phyloP scores from a whole-genome alignment of 225 moss, liverwort and hornwort genomes.

The Rhytidiadelphus loreus region DNA sequence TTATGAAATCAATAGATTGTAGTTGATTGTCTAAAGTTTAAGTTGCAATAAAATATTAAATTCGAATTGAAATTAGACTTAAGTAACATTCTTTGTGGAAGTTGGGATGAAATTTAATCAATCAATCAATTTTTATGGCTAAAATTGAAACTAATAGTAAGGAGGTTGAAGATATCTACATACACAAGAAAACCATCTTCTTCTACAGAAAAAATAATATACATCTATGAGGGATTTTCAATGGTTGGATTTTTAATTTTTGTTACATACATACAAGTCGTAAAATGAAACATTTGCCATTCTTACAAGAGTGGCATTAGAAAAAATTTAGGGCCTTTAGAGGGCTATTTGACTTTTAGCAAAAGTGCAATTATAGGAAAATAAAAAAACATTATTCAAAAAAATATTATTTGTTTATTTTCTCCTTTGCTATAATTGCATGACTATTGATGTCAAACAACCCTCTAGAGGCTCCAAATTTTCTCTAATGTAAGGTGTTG shows the following conservation, averaged over 20 bases:
- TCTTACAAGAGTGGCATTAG: not conserved
- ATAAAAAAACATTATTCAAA: too few species aligned
- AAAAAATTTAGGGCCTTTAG: too few species aligned
- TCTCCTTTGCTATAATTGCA: too few species aligned
- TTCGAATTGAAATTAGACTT: not conserved
- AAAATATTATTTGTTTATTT: too few species aligned
- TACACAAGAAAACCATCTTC: fast-evolving
- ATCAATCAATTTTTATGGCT: not conserved
- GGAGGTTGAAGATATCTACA: not conserved
- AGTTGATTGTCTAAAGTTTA: not conserved
- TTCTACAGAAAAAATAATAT: too few species aligned
- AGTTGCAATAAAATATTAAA: not conserved
- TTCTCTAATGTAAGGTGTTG: not conserved
- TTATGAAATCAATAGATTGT: not conserved
- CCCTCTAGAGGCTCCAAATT: too few species aligned
- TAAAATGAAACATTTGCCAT: not conserved
- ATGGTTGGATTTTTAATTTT: not conserved
- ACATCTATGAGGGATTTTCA: not conserved
- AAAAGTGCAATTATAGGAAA: too few species aligned
- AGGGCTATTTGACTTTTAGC: too few species aligned
- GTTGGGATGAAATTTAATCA: fast-evolving
- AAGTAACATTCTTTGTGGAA: not conserved
- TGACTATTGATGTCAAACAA: too few species aligned
- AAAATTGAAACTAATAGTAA: not conserved
- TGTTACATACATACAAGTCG: fast-evolving